phyloP scores from a whole-genome alignment of 2,329 filamentous ascomycete genomes.

The Penicillium sp. region DNA sequence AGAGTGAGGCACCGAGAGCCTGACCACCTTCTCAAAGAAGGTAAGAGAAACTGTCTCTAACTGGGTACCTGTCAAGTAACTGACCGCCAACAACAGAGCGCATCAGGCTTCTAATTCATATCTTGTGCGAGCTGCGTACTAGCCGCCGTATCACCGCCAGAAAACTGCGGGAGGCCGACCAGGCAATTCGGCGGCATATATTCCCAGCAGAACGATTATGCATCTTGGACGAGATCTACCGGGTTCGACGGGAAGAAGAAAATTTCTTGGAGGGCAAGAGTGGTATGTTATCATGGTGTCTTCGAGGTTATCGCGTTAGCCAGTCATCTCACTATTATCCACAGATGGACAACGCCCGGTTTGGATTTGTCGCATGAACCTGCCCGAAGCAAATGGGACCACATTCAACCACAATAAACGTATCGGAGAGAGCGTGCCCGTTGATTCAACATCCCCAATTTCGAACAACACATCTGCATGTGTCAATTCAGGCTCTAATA shows the following conservation, averaged over 20 bases:
- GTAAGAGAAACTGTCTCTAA: slow-evolving; percentile 11
- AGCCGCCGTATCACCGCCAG: slow-evolving; percentile 31
- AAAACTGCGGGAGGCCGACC: slow-evolving; percentile 33
- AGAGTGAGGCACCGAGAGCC: slow-evolving; percentile 29
- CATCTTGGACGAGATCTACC: slow-evolving; percentile 36
- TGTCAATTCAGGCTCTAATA: not conserved
- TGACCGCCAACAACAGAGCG: slow-evolving; percentile 23
- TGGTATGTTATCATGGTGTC: not conserved
- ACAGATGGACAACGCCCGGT: slow-evolving; percentile 21
- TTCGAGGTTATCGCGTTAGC: not conserved
- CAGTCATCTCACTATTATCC: slow-evolving; percentile 11
- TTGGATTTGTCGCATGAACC: slow-evolving; percentile 23
- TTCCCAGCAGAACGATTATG: slow-evolving; percentile 27
- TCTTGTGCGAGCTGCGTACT: slow-evolving; percentile 31
- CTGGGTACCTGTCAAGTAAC: not conserved
- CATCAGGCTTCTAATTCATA: slow-evolving; percentile 35
- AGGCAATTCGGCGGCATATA: slow-evolving; percentile 33
- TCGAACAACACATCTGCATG: not conserved
- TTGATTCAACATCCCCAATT: not conserved
- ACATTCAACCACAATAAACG: slow-evolving; percentile 2
- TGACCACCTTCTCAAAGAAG: slow-evolving; percentile 28
- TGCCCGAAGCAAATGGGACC: slow-evolving; percentile 19
- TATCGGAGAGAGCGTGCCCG: slow-evolving; percentile 1
- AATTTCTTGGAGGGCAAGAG: slow-evolving; percentile 27
- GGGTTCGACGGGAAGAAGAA: slow-evolving; percentile 33